These are phyloP conservation scores for Starmerella apicola DNA, from an alignment of 805 yeast genomes.

Conservation along the genomic window DNA sequence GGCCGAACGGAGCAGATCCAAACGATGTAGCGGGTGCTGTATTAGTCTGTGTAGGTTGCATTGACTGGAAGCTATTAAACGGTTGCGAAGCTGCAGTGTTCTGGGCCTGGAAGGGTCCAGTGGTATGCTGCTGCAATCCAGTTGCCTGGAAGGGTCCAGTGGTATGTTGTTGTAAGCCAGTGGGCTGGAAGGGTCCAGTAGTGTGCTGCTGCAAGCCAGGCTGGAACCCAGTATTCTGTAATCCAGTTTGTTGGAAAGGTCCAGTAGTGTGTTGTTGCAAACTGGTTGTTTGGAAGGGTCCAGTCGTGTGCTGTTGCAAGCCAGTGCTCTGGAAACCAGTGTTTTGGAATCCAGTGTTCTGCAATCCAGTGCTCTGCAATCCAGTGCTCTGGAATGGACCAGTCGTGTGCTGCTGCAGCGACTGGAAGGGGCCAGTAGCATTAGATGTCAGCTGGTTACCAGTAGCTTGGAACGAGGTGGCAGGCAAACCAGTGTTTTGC, in stretches of 20 bases:
- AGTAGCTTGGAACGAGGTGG: no score
- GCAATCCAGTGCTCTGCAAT: slow-evolving; percentile 11
- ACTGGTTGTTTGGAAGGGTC: slow-evolving; percentile 3
- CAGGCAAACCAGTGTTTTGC: slow-evolving; percentile 9
- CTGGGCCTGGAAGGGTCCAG: slow-evolving; percentile 12
- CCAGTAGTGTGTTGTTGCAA: slow-evolving; percentile 27
- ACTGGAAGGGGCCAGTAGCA: slow-evolving; percentile 15
- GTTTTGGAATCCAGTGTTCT: not conserved
- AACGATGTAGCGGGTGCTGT: not conserved
- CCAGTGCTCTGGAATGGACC: slow-evolving; percentile 13
- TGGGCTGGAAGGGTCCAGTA: slow-evolving; percentile 8
- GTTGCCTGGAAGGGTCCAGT: slow-evolving; percentile 18
- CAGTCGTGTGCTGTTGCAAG: slow-evolving; percentile 5
- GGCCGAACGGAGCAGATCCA: no score
- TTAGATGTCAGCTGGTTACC: no score
- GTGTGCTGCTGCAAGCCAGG: slow-evolving; percentile 2
- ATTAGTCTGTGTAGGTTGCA: slow-evolving; percentile 1
- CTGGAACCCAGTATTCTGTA: no score
- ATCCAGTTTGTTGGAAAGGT: slow-evolving; percentile 12
- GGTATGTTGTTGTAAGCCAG: slow-evolving; percentile 25
- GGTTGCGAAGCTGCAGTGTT: not conserved
- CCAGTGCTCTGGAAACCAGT: not conserved
- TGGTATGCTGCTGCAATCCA: not conserved
- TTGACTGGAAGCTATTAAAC: not conserved
- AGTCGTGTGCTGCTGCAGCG: slow-evolving; percentile 6